Evolutionary conservation across 1,139 yeast species (phyloP), one percentile per base, ranked within the genome.

Genomic region (Geotrichum australiense): DNA sequence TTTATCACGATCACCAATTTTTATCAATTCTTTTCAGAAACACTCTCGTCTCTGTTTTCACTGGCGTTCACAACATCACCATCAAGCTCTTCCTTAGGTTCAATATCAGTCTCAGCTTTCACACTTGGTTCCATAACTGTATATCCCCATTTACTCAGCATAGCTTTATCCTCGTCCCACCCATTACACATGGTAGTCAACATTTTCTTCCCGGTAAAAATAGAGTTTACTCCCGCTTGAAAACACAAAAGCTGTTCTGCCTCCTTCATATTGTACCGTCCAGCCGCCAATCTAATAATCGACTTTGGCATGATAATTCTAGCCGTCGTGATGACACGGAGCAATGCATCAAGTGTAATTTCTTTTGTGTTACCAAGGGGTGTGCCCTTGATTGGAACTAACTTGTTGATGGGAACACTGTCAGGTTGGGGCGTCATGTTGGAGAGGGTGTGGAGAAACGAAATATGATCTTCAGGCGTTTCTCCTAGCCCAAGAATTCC

Each of bases 401-500:
- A 66, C 50, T 83, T 68, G 57, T 82, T 82, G 47, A 82, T 81
- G n/a, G 94, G 94, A 41, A 82, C 68, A 1, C 87, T 79, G 58
- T 82, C 93, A 0, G 93, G 93, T 52, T 82, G 91, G 14, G 68
- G 62, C 1, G 72, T 70, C 77, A 82, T 70, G 2, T 78, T 81
- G 1, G 87, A 68, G 45, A 82, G 64, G 0, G 91, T 80, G 55
- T 77, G 68, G 41, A 82, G 62, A 49, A 83, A 81, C 1, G 84
- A 75, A 37, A 82, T 64, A 52, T 80, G 87, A 56, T 82, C 93
- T 1, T 76, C 80, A 26, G 68, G 68, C 10, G 85, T 75, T 58
- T 82, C 93, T 2, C 93, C 93, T 31, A 82, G 67, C 1, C 93
- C 93, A 33, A 82, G 65, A 41, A 82, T 82, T 27, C 93, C 93